Evolutionary conservation across 352 stramenopile species (phyloP), one percentile per base, ranked within the genome.

Genomic region (Phytophthora multivora): DNA sequence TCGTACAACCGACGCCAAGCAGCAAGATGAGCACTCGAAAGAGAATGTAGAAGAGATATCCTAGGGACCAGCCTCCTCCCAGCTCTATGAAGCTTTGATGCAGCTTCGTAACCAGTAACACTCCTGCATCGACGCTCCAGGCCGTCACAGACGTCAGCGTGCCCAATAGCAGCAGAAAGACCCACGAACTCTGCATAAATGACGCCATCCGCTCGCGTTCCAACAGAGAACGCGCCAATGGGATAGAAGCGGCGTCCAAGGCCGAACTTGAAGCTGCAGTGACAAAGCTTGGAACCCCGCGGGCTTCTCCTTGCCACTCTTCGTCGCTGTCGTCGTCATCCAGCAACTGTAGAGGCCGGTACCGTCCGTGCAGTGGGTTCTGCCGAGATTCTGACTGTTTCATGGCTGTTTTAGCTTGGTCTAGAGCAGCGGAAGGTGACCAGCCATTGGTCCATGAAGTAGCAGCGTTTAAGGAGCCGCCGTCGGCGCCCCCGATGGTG

Each of bases 111-210:
- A 93, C 62, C 7, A 76, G 33, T 40, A 88, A 52, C 46, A 90
- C 81, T 42, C 73, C 81, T 3, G 52, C 73, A 60, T 94, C 83
- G 28, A 94, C 66, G 47, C 67, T 82, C 80, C 84, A 92, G 7
- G 83, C 83, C 12, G 77, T 78, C 41, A 84, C 39, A 16, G 83
- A 90, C 11, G 83, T 63, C 3, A 89, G 28, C 6, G 73, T 45
- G 23, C 83, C 81, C 28, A 92, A 61, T 11, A 94, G 40, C 19
- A 92, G 56, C 46, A 94, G 63, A 47, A 88, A 83, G 16, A 92
- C 76, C 85, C 85, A 93, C 45, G 79, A 88, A 63, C 85, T 91
- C 54, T 89, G 70, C 31, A 91, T 56, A 35, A 92, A 75, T 31
- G 73, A 86, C 69, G 51, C 67, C 83, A 73, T 74, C 13, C 79